phyloP scores from a whole-genome alignment of 192 early-diverging fungal genomes.

The Backusella macrospora region DNA sequence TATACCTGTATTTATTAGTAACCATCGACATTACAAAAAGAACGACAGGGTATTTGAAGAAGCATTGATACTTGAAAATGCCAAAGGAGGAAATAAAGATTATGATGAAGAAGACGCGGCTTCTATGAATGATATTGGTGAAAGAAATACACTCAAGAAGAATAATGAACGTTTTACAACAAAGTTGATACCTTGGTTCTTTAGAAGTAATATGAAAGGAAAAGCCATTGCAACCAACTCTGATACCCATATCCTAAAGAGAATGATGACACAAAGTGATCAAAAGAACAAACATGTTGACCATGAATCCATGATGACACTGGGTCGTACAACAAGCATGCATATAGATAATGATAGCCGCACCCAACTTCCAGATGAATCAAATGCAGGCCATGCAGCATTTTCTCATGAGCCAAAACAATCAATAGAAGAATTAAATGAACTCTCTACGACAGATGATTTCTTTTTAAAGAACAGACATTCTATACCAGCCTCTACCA shows the following conservation, averaged over 20 bases:
- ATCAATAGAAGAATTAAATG: background rate
- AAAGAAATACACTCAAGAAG: background rate
- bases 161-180: background rate
- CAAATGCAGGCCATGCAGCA: too few species aligned
- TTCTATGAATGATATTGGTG: background rate
- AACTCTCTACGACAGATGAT: background rate
- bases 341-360: background rate
- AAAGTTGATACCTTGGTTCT: slow-evolving; percentile 11
- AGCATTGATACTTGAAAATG: background rate
- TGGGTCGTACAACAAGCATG: background rate
- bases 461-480: slow-evolving; percentile 8
- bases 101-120: background rate
- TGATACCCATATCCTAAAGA: background rate
- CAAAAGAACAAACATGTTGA: background rate
- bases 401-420: background rate
- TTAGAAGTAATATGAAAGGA: slow-evolving; percentile 9
- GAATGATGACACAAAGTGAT: background rate
- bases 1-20: slow-evolving; percentile 26
- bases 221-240: background rate
- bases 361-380: background rate
- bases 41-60: background rate
- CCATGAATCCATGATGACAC: background rate
- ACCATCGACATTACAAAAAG: background rate
- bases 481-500: background rate
- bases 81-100: background rate